Conservation (phyloP, 2,329 filamentous ascomycete genomes). For the Zasmidium cellare region DNA sequence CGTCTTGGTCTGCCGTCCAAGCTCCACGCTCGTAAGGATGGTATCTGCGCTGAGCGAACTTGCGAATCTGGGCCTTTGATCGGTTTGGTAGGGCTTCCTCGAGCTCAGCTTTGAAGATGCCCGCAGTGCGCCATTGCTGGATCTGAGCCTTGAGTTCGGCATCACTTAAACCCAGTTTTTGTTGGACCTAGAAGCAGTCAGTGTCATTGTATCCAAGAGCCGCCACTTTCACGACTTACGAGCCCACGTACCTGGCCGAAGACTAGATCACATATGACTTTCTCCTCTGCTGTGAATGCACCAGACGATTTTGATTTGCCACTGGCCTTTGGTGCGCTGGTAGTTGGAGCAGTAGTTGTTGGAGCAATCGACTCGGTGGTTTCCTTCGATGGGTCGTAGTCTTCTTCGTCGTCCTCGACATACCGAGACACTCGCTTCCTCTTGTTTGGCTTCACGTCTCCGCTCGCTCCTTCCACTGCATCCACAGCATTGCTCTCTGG, state of each 20-base stretch:
- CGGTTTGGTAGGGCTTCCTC: conserved; percentile 35
- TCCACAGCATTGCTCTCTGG: neutral
- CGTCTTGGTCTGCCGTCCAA: conserved; percentile 62
- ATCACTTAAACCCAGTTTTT: conserved; percentile 14
- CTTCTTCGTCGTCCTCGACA: conserved; percentile 17
- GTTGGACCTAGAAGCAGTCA: neutral
- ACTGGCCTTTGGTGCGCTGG: too few species aligned
- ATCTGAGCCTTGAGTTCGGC: conserved; percentile 23
- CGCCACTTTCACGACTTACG: conserved; percentile 2
- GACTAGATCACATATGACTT: conserved; percentile 26
- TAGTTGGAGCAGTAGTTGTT: too few species aligned
- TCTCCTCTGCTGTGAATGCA: conserved; percentile 24
- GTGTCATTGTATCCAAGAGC: neutral
- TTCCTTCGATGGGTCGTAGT: conserved; percentile 3
- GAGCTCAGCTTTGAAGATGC: conserved; percentile 31
- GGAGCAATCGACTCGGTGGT: neutral
- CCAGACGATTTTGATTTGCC: too few species aligned
- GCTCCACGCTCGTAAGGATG: conserved; percentile 62
- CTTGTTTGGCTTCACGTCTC: conserved; percentile 6
- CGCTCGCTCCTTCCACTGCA: neutral
- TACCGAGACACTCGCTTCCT: conserved; percentile 18
- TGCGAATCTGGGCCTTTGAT: conserved; percentile 35
- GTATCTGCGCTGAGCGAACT: conserved; percentile 60
- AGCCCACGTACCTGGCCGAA: conserved; percentile 18
- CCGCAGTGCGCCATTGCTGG: conserved; percentile 32